These are phyloP conservation scores for Stellera chamaejasme DNA, from an alignment of 345 rosid species.

Conservation along the genomic window DNA sequence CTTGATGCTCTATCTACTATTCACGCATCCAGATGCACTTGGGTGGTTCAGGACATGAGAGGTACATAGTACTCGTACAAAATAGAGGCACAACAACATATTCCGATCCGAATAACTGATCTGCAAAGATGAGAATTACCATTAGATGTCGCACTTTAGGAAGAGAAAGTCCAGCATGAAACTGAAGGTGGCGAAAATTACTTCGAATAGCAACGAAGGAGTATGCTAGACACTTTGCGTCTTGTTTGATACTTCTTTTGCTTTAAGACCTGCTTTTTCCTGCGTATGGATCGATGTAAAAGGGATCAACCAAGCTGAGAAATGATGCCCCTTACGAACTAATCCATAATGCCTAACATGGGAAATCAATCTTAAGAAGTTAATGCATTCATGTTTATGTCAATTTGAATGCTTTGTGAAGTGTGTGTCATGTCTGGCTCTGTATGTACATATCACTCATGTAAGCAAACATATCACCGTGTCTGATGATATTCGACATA, in stretches of 20 bases:
- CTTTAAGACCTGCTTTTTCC: constrained; percentile 38
- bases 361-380: background rate
- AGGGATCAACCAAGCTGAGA: background rate
- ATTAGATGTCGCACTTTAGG: background rate
- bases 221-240: constrained; percentile 36
- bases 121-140: constrained; percentile 12
- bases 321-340: background rate
- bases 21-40: constrained; percentile 16
- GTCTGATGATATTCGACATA: background rate
- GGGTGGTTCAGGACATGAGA: constrained; percentile 11
- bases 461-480: background rate
- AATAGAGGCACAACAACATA: constrained; percentile 7
- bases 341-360: background rate
- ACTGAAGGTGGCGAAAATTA: background rate
- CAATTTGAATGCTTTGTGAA: background rate
- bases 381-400: background rate
- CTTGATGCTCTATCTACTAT: constrained; percentile 13
- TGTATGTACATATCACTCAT: background rate
- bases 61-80: constrained; percentile 17
- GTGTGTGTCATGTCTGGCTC: background rate
- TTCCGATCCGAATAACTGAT: constrained; percentile 6
- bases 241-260: constrained; percentile 41
- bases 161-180: background rate
- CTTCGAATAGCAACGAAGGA: constrained; percentile 3
- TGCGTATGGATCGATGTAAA: constrained; percentile 14